Evolutionary conservation across 768 basidiomycete genomes (phyloP).

Genomic region (Tulasnella calospora): DNA sequence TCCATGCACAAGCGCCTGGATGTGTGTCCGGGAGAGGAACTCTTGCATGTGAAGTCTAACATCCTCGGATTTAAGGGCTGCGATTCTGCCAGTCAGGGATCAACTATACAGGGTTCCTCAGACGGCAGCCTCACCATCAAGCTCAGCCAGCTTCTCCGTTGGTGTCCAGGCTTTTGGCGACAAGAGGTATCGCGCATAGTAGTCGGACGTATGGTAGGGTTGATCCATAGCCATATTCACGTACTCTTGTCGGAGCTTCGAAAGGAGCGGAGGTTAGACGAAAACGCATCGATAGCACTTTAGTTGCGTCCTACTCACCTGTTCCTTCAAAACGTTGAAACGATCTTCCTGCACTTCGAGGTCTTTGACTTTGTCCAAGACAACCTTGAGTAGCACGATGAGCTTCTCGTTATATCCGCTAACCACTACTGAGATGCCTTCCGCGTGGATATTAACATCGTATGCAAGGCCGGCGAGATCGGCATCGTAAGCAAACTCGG

Average conservation of each 20-base stretch:
- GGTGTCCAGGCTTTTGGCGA: constrained; percentile 69
- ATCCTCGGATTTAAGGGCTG: constrained; percentile 69
- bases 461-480: constrained; percentile 85
- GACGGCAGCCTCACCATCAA: constrained; percentile 51
- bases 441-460: constrained; percentile 54
- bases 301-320: constrained; percentile 45
- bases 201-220: constrained; percentile 73
- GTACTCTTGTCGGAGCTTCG: constrained; percentile 68
- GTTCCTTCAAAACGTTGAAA: constrained; percentile 76
- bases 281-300: constrained; percentile 20
- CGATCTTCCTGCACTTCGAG: constrained; percentile 65
- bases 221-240: constrained; percentile 84
- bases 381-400: constrained; percentile 60
- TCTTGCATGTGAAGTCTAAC: constrained; percentile 56
- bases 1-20: constrained; percentile 72
- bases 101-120: neutral
- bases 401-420: constrained; percentile 91
- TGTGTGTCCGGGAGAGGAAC: constrained; percentile 59
- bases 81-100: neutral
- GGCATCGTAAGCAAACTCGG: constrained; percentile 89
- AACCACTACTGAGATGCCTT: constrained; percentile 62
- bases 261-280: constrained; percentile 6
- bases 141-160: constrained; percentile 66
- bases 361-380: constrained; percentile 62
- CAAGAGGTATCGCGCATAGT: constrained; percentile 66